These are phyloP conservation scores for Vanrija humicola DNA, from an alignment of 1,284 basidiomycete genomes.

Conservation along the genomic window DNA sequence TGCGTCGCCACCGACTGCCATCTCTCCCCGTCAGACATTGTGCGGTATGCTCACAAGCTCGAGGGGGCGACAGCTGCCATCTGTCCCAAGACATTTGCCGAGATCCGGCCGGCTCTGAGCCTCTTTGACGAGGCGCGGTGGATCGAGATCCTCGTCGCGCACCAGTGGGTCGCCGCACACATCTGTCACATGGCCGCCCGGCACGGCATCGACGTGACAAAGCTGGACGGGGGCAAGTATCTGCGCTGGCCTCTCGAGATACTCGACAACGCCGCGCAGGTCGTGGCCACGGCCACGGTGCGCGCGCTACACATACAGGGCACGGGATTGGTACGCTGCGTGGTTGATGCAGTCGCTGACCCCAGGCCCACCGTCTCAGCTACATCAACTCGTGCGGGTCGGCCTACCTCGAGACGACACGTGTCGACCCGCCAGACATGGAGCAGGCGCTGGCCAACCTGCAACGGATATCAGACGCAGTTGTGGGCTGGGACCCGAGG, in stretches of 20 bases:
- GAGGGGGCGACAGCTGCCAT: not conserved
- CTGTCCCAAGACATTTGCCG: not conserved
- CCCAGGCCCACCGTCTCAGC: conserved; percentile 1
- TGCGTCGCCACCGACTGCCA: not conserved
- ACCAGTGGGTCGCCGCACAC: conserved; percentile 2
- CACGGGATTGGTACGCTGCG: not conserved
- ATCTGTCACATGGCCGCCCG: conserved; percentile 5
- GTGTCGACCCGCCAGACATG: not conserved
- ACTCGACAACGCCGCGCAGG: conserved; percentile 1
- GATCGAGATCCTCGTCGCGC: conserved; percentile 5
- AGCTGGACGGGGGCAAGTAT: conserved; percentile 2
- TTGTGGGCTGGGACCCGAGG: conserved; percentile 1
- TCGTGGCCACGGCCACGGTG: not conserved
- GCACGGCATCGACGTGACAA: conserved; percentile 3
- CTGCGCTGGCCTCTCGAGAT: conserved; percentile 1
- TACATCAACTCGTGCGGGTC: conserved; percentile 3
- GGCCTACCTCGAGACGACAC: not conserved
- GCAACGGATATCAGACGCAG: conserved; percentile 1
- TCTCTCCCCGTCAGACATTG: too few species aligned
- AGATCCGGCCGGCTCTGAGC: not conserved
- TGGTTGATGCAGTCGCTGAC: not conserved
- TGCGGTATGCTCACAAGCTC: not conserved
- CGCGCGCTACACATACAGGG: conserved; percentile 1
- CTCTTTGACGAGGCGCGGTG: conserved; percentile 2
- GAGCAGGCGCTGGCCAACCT: not conserved